These are phyloP conservation scores for Claviceps africana DNA, from an alignment of 2,329 filamentous ascomycete species.

Conservation along the genomic window DNA sequence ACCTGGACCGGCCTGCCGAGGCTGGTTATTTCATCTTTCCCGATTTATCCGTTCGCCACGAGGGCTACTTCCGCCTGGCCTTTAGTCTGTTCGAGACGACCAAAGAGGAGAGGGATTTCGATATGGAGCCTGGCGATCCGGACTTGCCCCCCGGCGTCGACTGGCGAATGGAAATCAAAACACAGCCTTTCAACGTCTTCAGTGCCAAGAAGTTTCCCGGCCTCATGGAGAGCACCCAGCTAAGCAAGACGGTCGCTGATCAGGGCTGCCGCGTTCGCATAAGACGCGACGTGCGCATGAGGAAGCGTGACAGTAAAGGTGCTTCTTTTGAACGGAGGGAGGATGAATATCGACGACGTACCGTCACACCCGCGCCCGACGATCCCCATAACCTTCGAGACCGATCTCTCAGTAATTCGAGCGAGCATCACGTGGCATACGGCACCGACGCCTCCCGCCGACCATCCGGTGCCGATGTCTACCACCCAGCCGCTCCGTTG, in stretches of 20 bases:
- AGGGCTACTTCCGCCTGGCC: slow-evolving; percentile 79
- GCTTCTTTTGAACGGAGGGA: slow-evolving; percentile 45
- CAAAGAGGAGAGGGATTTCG: slow-evolving; percentile 70
- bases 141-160: slow-evolving; percentile 48
- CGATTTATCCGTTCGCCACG: slow-evolving; percentile 87
- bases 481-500: slow-evolving; percentile 18
- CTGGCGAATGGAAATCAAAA: slow-evolving; percentile 83
- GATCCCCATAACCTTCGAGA: slow-evolving; percentile 28
- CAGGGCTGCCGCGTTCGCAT: slow-evolving; percentile 96
- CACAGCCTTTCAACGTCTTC: slow-evolving; percentile 72
- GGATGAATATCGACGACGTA: slow-evolving; percentile 41
- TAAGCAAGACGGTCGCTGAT: slow-evolving; percentile 86
- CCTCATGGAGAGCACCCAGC: slow-evolving; percentile 70
- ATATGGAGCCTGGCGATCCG: slow-evolving; percentile 34
- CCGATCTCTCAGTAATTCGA: slow-evolving; percentile 47
- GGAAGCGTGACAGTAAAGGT: slow-evolving; percentile 62
- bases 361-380: slow-evolving; percentile 21
- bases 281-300: slow-evolving; percentile 83
- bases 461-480: slow-evolving; percentile 34
- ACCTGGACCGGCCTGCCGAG: slow-evolving; percentile 70
- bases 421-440: slow-evolving; percentile 32
- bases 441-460: slow-evolving; percentile 27
- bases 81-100: slow-evolving; percentile 92
- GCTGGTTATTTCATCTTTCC: slow-evolving; percentile 96
- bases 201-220: slow-evolving; percentile 99